Percentiles rank a stretch among this genome's conserved stretches.
These are phyloP conservation scores for Irpex sp. DNA, from an alignment of 1,284 basidiomycete genomes.

Conservation along the genomic window DNA sequence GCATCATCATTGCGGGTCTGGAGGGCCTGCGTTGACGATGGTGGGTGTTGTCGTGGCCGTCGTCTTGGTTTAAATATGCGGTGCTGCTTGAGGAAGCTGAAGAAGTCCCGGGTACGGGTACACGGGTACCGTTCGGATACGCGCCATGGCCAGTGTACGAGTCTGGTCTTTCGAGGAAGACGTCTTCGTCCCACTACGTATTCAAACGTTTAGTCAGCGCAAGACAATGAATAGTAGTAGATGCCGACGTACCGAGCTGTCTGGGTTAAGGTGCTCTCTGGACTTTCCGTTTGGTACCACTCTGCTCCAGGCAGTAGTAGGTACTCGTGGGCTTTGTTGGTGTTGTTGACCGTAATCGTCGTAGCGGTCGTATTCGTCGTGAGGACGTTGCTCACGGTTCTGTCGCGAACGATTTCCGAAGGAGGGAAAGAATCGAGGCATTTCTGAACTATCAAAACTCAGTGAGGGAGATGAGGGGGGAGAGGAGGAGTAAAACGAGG, in stretches of 20 bases:
- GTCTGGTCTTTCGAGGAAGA: constrained; percentile 13
- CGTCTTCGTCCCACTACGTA: constrained; percentile 19
- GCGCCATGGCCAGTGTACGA: constrained; percentile 8
- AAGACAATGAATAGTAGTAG: not conserved
- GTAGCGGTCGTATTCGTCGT: constrained; percentile 9
- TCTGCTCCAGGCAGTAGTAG: constrained; percentile 22
- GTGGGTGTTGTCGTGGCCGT: too few species aligned
- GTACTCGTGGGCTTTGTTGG: not conserved
- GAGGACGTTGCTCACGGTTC: not conserved
- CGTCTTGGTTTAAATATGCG: too few species aligned
- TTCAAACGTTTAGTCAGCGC: not conserved
- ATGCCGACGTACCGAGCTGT: constrained; percentile 16
- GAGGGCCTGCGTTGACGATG: not conserved
- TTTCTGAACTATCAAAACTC: constrained; percentile 7
- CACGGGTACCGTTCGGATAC: not conserved
- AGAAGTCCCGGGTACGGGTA: not conserved
- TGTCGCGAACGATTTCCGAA: constrained; percentile 23
- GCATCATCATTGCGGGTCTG: too few species aligned
- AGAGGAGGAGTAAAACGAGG: not conserved
- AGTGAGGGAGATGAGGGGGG: not conserved
- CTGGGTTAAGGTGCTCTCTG: constrained; percentile 4
- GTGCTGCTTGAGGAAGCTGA: not conserved
- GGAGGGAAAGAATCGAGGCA: constrained; percentile 26
- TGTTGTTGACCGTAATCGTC: constrained; percentile 15
- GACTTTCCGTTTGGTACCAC: constrained; percentile 18